phyloP scores from a whole-genome alignment of 2,329 filamentous ascomycete genomes.

The Zasmidium citrigriseum region DNA sequence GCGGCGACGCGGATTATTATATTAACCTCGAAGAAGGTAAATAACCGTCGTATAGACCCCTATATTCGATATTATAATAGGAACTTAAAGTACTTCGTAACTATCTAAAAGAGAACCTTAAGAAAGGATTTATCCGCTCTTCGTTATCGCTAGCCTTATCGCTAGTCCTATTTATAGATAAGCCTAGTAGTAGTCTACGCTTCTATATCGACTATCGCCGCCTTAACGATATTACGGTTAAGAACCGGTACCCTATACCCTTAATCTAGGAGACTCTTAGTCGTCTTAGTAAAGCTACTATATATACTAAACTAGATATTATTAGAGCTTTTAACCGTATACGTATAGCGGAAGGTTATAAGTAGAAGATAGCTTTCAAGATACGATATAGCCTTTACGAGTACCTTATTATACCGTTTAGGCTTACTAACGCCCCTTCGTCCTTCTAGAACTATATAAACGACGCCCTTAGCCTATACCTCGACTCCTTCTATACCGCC shows the following conservation, averaged over 20 bases:
- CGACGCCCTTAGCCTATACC: constrained; percentile 18
- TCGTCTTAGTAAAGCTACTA: too few species aligned
- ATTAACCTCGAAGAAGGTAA: background rate
- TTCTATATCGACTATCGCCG: background rate
- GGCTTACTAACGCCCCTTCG: too few species aligned
- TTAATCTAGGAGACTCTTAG: too few species aligned
- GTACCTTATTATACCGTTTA: background rate
- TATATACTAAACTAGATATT: constrained; percentile 8
- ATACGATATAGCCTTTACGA: background rate
- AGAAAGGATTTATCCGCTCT: background rate
- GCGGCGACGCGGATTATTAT: background rate
- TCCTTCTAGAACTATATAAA: background rate
- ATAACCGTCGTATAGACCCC: background rate
- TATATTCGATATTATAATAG: background rate
- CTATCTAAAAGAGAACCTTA: background rate
- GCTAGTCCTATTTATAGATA: background rate
- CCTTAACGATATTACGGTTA: too few species aligned
- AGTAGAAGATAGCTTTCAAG: constrained; percentile 3
- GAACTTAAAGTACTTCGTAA: background rate
- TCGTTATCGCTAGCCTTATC: background rate
- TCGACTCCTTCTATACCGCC: constrained; percentile 24
- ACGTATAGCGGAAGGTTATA: background rate
- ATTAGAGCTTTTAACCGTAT: background rate
- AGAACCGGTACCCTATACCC: too few species aligned
- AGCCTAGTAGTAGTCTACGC: constrained; percentile 16